A percentile compares a stretch with the other conserved stretches of the same genome.
Conservation (phyloP, 768 basidiomycete genomes). For the Agrocybe praecox region DNA sequence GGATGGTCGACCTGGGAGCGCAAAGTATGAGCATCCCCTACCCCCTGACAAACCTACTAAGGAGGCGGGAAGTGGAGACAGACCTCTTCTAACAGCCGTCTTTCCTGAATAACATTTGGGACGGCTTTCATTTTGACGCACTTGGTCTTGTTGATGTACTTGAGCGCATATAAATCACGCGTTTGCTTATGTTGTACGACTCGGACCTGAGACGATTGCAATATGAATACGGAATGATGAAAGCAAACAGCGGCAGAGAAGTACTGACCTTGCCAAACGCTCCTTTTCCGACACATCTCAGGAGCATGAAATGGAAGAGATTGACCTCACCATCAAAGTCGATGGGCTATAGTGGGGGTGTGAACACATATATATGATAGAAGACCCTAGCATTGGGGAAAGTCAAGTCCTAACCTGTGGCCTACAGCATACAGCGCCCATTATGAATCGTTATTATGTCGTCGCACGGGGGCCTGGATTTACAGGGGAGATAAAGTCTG, state of each 20-base stretch:
- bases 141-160: slow-evolving; percentile 99
- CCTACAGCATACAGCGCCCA: slow-evolving; percentile 89
- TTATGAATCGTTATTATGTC: slow-evolving; percentile 37
- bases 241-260: slow-evolving; percentile 1
- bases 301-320: slow-evolving; percentile 93
- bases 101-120: slow-evolving; percentile 95
- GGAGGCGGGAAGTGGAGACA: slow-evolving; percentile 10
- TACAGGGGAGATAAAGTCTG: neutral
- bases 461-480: slow-evolving; percentile 14
- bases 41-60: neutral
- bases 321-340: slow-evolving; percentile 96
- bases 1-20: slow-evolving; percentile 84
- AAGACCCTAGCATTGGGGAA: neutral
- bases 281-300: slow-evolving; percentile 97
- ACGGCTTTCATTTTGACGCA: slow-evolving; percentile 99
- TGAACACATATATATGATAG: slow-evolving; percentile 2
- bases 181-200: slow-evolving; percentile 99
- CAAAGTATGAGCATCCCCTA: neutral
- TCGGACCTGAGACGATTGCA: slow-evolving; percentile 68
- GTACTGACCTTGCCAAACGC: slow-evolving; percentile 93
- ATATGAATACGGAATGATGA: slow-evolving; percentile 13
- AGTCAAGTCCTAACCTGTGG: slow-evolving; percentile 56
- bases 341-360: slow-evolving; percentile 61
- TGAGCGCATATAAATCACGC: slow-evolving; percentile 94
- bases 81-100: slow-evolving; percentile 94